Evolutionary conservation across 208 protist species (phyloP).

Genomic region (Leishmania tarentolae): DNA sequence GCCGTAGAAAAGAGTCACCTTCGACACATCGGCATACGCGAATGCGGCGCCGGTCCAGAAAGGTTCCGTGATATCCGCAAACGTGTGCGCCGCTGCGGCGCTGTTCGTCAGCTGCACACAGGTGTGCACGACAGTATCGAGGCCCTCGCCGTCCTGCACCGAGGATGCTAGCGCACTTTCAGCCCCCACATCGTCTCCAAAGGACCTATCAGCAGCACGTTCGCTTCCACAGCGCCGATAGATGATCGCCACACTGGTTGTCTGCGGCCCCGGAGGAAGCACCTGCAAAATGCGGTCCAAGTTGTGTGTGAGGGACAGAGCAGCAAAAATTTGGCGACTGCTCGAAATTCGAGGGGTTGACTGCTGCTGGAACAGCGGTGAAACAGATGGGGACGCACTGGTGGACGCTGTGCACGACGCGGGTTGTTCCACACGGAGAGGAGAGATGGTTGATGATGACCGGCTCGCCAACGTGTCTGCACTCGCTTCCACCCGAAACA

Average conservation of each 20-base stretch:
- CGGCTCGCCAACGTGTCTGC: neutral
- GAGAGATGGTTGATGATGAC: neutral
- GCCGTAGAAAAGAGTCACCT: constrained; percentile 30
- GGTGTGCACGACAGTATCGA: neutral
- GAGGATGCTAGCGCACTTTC: neutral
- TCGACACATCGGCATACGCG: constrained; percentile 15
- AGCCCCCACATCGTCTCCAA: neutral
- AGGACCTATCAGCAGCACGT: neutral
- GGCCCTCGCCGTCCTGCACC: neutral
- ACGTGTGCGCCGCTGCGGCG: constrained; percentile 9
- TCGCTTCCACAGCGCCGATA: neutral
- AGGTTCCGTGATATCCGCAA: constrained; percentile 9
- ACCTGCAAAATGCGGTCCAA: constrained; percentile 57
- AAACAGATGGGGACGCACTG: neutral
- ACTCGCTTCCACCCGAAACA: constrained; percentile 47
- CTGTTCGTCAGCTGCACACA: constrained; percentile 14
- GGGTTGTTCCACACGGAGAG: neutral
- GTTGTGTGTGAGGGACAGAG: constrained; percentile 66
- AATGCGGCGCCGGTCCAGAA: constrained; percentile 22
- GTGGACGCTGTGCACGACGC: neutral
- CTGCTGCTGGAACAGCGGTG: neutral
- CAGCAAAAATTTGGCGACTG: constrained; percentile 55
- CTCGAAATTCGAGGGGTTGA: constrained; percentile 1
- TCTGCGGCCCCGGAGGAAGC: constrained; percentile 52
- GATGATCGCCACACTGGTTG: constrained; percentile 57